phyloP scores from a whole-genome alignment of 768 basidiomycete genomes.

The Crassisporium funariophilum region DNA sequence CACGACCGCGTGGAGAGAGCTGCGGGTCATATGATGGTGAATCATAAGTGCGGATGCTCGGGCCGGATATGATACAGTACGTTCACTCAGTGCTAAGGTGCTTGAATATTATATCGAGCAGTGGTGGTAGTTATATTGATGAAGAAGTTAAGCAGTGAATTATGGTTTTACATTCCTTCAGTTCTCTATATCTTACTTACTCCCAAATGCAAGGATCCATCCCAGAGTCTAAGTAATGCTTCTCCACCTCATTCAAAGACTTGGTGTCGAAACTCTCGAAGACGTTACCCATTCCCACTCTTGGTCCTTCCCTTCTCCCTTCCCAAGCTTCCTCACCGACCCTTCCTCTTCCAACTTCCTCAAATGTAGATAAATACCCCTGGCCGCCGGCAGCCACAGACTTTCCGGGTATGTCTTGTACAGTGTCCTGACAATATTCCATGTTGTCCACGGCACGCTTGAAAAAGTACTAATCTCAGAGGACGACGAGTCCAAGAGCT shows the following conservation, averaged over 20 bases:
- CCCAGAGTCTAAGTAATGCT: no score
- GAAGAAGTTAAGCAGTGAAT: no score
- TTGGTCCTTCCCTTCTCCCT: background rate
- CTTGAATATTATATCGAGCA: no score
- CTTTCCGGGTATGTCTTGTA: constrained; percentile 74
- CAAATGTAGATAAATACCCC: constrained; percentile 69
- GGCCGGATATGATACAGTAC: no score
- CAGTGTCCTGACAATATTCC: constrained; percentile 63
- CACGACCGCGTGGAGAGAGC: background rate
- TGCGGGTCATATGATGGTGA: background rate
- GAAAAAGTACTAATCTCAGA: constrained; percentile 2
- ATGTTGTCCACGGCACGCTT: constrained; percentile 54
- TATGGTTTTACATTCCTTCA: no score
- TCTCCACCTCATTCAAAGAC: no score
- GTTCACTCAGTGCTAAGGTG: no score
- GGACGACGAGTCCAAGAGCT: constrained; percentile 4
- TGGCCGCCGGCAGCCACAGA: constrained; percentile 74
- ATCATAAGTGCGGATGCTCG: no score
- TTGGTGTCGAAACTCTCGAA: background rate
- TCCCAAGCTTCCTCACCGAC: background rate
- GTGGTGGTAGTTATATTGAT: no score
- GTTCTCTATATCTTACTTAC: no score
- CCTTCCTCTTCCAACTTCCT: constrained; percentile 53
- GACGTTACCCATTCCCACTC: background rate
- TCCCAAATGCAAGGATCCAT: no score